Evolutionary conservation across 2,329 filamentous ascomycete species (phyloP), one percentile per base, ranked within the genome.

Genomic region (Coniochaeta prunicola): DNA sequence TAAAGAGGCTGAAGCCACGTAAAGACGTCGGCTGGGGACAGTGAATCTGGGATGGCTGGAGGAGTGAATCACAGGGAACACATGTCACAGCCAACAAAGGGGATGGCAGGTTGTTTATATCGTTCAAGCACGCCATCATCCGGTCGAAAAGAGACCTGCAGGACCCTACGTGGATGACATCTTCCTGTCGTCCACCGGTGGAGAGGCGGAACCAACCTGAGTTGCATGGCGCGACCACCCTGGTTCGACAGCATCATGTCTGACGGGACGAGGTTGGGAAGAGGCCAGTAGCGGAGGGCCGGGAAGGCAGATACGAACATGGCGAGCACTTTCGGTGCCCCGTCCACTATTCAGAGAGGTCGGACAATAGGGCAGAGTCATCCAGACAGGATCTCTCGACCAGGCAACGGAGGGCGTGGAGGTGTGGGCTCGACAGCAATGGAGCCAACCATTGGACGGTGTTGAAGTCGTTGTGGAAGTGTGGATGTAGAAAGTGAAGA

Each of bases 11-110:
- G 53, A 59, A 55, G 59, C 57, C 58, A 59, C 36, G 48, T 58
- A 62, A 48, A 59, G 21, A 42, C 54, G 62, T 59, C 64, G 62
- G 60, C 61, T 64, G 61, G 62, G 62, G 54, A 61, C 58, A 59
- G 59, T 59, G 61, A 61, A 56, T 40, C 54, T 53, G 57, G 58
- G 50, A 58, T 59, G 62, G 62, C 61, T 59, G 57, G 60, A 58
- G 24, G 24, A 50, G 45, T 50, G 45, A 50, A 50, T 50, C 45
- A 50, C 21, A 50, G n/a, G 45, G 21, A 56, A 26, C 13, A 50
- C 24, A 50, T n/a, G 24, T 50, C 45, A 30, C 45, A 50, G 24
- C 12, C 45, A 12, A 50, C 12, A 30, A 50, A 28, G 1, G 24
- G 45, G 45, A 50, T 28, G 45, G 45, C 45, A 17, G 45, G 45